Base-by-base conservation (phyloP, 1,284 basidiomycete species). In the Cryptococcus amylolentus region DNA sequence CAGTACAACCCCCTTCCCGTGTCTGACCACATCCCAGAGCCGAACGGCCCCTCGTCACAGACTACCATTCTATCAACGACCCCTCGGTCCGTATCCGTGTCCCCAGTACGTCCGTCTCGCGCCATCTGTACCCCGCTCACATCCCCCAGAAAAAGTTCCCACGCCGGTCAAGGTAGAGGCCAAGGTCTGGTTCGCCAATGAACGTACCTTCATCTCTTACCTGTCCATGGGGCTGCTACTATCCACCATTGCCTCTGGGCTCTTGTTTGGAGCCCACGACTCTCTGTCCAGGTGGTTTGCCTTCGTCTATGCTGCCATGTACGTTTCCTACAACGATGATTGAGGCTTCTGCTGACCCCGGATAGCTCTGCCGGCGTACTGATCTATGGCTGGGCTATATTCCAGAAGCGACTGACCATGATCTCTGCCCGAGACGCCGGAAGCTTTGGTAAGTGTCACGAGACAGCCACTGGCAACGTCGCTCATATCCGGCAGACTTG, bases 131-230 rank as follows among this genome's bases (percentile, higher is more conserved):
- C 14, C 28, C 48, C 45, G 44, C 59, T 54, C 13, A 54, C 58
- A 37, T 16, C 27, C n/a, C 20, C 40, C 61, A 77, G 72, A 92
- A 81, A 94, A 95, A 75, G 86, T 95, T 38, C 82, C 89, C 0
- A 90, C 93, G 0, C 88, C 91, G 0, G 84, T 98, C 66, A 88
- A 88, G 64, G 91, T 98, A 40, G 95, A 98, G 76, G 89, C 88
- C 35, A 99, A 99, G 73, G 95, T 98, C 43, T 98, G 95, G 89
- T 97, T 98, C 78, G 94, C 96, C 7, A 97, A 98, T 74, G 96
- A 99, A 78, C 82, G 96, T 65, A 98, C 93, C 3, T 96, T 90
- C 89, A 84, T 96, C 50, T 84, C 93, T 0, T 97, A 94, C 85
- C 79, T 96, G 51, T 91, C 89, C 64, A 86, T 90, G 52, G 85